These are phyloP conservation scores for Chaetomium tenue DNA, from an alignment of 495 filamentous ascomycete genomes.

Conservation along the genomic window DNA sequence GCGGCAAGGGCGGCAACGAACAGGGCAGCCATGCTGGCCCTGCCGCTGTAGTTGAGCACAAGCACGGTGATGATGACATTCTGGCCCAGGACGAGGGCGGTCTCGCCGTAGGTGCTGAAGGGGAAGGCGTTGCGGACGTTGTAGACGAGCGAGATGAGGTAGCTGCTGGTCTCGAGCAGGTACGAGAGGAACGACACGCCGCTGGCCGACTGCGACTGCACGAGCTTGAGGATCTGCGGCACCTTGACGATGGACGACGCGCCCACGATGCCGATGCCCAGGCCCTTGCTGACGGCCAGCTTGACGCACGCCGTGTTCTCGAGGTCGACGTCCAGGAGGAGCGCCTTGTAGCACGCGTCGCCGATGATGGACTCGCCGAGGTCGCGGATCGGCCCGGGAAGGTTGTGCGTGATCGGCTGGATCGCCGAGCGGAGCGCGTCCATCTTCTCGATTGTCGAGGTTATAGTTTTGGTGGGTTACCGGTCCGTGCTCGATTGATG, in stretches of 20 bases:
- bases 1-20: conserved; percentile 74
- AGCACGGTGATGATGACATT: conserved; percentile 83
- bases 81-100: conserved; percentile 83
- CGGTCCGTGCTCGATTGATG: background rate
- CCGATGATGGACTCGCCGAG: conserved; percentile 77
- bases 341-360: conserved; percentile 73
- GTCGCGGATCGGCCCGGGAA: conserved; percentile 75
- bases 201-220: conserved; percentile 70
- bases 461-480: background rate
- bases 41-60: conserved; percentile 75
- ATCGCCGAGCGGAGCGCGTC: conserved; percentile 63
- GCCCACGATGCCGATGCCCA: conserved; percentile 88
- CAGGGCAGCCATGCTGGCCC: conserved; percentile 57
- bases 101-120: conserved; percentile 95
- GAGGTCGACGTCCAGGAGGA: conserved; percentile 77
- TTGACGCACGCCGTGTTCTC: conserved; percentile 72
- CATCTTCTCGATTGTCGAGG: conserved; percentile 33
- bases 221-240: conserved; percentile 89
- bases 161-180: conserved; percentile 80
- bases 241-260: conserved; percentile 90
- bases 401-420: conserved; percentile 73
- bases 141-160: conserved; percentile 85
- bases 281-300: conserved; percentile 82
- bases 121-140: conserved; percentile 86
- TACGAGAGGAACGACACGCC: conserved; percentile 89